These are phyloP conservation scores for Thalassiosira hispida DNA, from an alignment of 352 stramenopile genomes.

Conservation along the genomic window DNA sequence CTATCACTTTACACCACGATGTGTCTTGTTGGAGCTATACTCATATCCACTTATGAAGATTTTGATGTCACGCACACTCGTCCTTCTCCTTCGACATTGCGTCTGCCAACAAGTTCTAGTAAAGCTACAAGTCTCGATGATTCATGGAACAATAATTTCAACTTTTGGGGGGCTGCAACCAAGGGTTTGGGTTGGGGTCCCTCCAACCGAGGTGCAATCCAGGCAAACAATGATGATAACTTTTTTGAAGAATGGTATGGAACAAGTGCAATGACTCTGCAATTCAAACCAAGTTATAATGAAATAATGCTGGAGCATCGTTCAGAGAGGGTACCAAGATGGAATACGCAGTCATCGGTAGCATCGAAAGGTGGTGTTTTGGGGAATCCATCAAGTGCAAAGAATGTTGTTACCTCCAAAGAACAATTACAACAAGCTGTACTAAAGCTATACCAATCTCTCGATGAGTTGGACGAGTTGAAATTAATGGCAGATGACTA, in stretches of 20 bases:
- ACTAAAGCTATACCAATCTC: constrained; percentile 41
- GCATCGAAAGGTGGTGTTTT: background rate
- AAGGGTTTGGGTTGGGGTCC: constrained; percentile 43
- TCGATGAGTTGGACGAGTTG: constrained; percentile 51
- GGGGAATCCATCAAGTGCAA: background rate
- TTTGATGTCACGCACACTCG: constrained; percentile 54
- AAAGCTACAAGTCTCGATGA: constrained; percentile 1
- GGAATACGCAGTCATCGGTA: constrained; percentile 35
- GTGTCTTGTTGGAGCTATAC: constrained; percentile 25
- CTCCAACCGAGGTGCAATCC: constrained; percentile 5
- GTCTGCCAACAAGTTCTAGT: constrained; percentile 2
- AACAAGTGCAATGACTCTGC: constrained; percentile 30
- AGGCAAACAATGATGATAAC: background rate
- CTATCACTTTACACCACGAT: constrained; percentile 21
- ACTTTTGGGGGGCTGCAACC: constrained; percentile 45
- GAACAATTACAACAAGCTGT: constrained; percentile 58
- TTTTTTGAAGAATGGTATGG: constrained; percentile 53
- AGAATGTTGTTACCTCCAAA: constrained; percentile 1
- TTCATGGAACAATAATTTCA: constrained; percentile 7
- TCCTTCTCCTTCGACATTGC: constrained; percentile 41
- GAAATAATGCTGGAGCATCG: constrained; percentile 79
- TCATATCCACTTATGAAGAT: constrained; percentile 58
- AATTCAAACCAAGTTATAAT: constrained; percentile 73
- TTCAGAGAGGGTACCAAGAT: constrained; percentile 58
- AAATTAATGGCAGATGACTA: constrained; percentile 70